A percentile compares a stretch with the other conserved stretches of the same genome.
Evolutionary conservation across 2,329 filamentous ascomycete species (phyloP).

Genomic region (Colletotrichum theobromicola): DNA sequence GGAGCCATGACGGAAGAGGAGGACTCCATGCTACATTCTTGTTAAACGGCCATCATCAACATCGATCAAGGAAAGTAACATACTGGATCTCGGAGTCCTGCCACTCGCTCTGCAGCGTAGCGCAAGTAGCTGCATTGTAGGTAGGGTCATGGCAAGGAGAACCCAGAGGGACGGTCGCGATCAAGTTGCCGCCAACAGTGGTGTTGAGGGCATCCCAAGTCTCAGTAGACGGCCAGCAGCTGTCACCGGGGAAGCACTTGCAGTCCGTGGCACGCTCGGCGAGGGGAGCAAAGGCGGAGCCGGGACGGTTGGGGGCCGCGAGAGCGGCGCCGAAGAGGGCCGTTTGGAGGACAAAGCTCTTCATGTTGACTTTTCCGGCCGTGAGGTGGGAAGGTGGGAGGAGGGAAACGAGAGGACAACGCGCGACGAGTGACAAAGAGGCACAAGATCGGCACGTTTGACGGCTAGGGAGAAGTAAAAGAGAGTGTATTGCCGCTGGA

Average conservation of each 20-base stretch:
- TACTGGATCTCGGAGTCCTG: slow-evolving; percentile 48
- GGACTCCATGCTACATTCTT: slow-evolving; percentile 32
- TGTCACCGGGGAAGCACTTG: slow-evolving; percentile 53
- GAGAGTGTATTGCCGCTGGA: background rate
- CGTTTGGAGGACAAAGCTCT: slow-evolving; percentile 13
- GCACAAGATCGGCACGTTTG: slow-evolving; percentile 2
- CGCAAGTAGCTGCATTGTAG: slow-evolving; percentile 52
- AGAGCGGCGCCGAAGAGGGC: slow-evolving; percentile 7
- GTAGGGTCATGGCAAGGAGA: slow-evolving; percentile 45
- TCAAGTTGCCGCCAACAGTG: slow-evolving; percentile 51
- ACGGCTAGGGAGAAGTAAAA: background rate
- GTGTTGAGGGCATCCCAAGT: slow-evolving; percentile 52
- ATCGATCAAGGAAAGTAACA: slow-evolving; percentile 18
- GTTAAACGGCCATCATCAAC: background rate
- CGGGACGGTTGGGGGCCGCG: background rate
- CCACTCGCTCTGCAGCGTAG: slow-evolving; percentile 48
- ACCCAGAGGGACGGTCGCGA: slow-evolving; percentile 53
- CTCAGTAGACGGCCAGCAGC: slow-evolving; percentile 50
- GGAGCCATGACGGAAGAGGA: slow-evolving; percentile 45
- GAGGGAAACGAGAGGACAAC: background rate
- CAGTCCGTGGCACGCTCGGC: slow-evolving; percentile 42
- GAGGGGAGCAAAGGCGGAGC: background rate
- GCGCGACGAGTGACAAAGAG: background rate
- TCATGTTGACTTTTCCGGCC: background rate
- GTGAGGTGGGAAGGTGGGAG: background rate